A percentile compares a stretch with the other conserved stretches of the same genome.
Conservation (phyloP, 768 basidiomycete species). For the Boletus sensibilis region DNA sequence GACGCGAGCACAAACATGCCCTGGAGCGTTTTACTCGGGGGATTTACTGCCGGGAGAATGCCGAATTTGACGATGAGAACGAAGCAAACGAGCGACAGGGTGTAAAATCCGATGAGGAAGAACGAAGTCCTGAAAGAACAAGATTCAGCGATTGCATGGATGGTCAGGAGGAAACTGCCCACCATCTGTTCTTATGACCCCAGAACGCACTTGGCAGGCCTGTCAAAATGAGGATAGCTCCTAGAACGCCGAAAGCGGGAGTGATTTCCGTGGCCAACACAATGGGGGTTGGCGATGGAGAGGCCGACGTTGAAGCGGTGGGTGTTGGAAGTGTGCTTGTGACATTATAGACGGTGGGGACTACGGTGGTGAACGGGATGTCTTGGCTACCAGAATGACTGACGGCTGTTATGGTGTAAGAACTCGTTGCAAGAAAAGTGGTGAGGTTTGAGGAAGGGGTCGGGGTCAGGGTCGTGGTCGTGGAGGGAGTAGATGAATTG, state of each 20-base stretch:
- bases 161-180: slow-evolving; percentile 22
- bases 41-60: slow-evolving; percentile 78
- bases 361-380: slow-evolving; percentile 49
- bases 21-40: slow-evolving; percentile 73
- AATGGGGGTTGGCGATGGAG: slow-evolving; percentile 36
- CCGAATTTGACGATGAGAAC: slow-evolving; percentile 89
- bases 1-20: slow-evolving; percentile 89
- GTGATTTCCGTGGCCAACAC: slow-evolving; percentile 66
- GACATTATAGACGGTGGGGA: slow-evolving; percentile 64
- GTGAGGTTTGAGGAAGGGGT: slow-evolving; percentile 38
- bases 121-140: slow-evolving; percentile 73
- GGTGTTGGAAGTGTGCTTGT: slow-evolving; percentile 53
- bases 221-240: slow-evolving; percentile 83
- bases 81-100: slow-evolving; percentile 79
- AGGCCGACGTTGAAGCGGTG: slow-evolving; percentile 45
- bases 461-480: slow-evolving; percentile 1
- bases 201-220: slow-evolving; percentile 88
- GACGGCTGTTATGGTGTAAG: slow-evolving; percentile 49
- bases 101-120: slow-evolving; percentile 91
- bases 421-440: slow-evolving; percentile 54
- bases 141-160: slow-evolving; percentile 5
- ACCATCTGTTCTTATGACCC: slow-evolving; percentile 97
- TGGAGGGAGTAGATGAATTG: not conserved
- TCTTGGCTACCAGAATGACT: slow-evolving; percentile 48
- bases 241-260: slow-evolving; percentile 87